phyloP scores from a whole-genome alignment of 2,329 filamentous ascomycete species.

The Scedosporium apiospermum region DNA sequence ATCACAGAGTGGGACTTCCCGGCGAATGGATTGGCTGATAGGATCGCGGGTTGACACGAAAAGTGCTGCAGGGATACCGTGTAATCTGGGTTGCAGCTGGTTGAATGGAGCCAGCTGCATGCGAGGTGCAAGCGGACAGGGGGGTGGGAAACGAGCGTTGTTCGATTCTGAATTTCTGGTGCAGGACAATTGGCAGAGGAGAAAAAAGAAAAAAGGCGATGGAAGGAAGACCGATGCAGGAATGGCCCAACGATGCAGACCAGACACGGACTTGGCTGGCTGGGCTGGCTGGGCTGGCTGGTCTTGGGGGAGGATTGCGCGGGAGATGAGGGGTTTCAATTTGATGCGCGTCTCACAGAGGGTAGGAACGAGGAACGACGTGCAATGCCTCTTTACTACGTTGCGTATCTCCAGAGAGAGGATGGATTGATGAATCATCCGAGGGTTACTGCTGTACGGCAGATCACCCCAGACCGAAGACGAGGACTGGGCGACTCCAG shows the following conservation, averaged over 20 bases:
- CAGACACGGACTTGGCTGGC: background rate
- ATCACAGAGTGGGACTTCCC: background rate
- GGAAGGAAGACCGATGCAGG: background rate
- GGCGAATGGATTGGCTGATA: constrained; percentile 8
- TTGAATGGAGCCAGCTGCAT: background rate
- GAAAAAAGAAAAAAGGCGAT: background rate
- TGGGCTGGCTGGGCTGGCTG: too few species aligned
- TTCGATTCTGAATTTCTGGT: too few species aligned
- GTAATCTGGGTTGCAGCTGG: background rate
- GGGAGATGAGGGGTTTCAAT: constrained; percentile 4
- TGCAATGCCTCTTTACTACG: too few species aligned
- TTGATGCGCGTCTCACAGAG: background rate
- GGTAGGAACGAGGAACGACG: background rate
- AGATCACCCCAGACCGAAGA: background rate
- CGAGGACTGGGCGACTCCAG: background rate
- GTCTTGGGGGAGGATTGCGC: background rate
- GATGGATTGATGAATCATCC: background rate
- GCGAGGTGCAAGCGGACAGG: background rate
- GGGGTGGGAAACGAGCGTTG: background rate
- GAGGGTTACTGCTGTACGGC: background rate
- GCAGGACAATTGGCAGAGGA: background rate
- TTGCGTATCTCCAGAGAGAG: too few species aligned
- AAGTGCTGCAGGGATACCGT: background rate
- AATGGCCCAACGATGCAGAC: background rate
- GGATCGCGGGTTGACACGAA: constrained; percentile 9